Evolutionary conservation across 169 alveolate genomes (phyloP), one percentile per base, ranked within the genome.

Genomic region (Plasmodium chabaudi): DNA sequence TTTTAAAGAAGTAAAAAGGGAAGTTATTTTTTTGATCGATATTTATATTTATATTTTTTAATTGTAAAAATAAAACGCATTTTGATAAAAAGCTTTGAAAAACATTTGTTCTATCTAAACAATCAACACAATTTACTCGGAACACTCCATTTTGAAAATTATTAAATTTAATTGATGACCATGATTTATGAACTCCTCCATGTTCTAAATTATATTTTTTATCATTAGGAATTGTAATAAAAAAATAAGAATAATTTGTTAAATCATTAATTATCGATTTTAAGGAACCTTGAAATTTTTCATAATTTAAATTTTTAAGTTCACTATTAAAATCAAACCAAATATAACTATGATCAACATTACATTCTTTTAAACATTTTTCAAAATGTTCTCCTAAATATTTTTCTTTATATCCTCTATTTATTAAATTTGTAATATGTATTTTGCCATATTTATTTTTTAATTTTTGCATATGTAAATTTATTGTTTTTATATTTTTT

Each of bases 61-160:
- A 60, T 15, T 82, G 90, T 59, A 82, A 44, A 49, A 34, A 71
- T 65, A 82, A 51, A 25, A 82, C 49, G 27, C 69, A 82, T 71
- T 82, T 82, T 23, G 90, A 68, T 49, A 82, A 92, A 88, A 96
- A 96, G 77, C 98, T 95, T 91, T 98, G 98, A 25, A 97, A 89
- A n/a, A 97, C 98, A 91, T 98, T 98, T 9, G 99, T 98, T 75
- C 99, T 94, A 91, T 98, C 99, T 17, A 98, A 94, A 89, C 99
- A 98, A 77, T 98, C 99, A 64, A 98, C 90, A 89, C 99, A 98
- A 92, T 98, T 98, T 15, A 98, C 97, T 60, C 99, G 94, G 39
- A 98, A 87, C 1, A 98, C 95, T 46, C 99, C 99, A 60, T 94
- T 94, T 94, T 98, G 98, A 27, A 87, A 73, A 69, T 65, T 71